phyloP scores from a whole-genome alignment of 306 rosid genomes.

The Carpinus viminea region DNA sequence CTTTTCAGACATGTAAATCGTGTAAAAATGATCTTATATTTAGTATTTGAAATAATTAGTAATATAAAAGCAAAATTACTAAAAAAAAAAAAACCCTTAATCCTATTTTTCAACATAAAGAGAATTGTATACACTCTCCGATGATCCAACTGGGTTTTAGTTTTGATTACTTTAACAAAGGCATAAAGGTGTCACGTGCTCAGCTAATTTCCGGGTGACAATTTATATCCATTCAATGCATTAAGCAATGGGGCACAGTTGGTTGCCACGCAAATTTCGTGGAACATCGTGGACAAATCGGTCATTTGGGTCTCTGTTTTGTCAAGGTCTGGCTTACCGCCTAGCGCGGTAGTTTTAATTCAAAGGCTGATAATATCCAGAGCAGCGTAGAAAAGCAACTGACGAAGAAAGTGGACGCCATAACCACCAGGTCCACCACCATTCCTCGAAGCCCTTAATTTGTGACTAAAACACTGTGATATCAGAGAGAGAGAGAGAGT shows the following conservation, averaged over 20 bases:
- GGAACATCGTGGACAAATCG: constrained; percentile 27
- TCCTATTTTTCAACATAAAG: too few relatives aligned
- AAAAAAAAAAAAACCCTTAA: too few relatives aligned
- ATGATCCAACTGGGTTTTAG: background rate
- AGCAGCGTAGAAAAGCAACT: constrained; percentile 28
- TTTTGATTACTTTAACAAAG: background rate
- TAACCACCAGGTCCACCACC: constrained; percentile 37
- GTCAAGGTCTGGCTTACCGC: background rate
- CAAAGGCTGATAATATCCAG: constrained; percentile 25
- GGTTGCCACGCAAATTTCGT: constrained; percentile 29
- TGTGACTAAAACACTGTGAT: background rate
- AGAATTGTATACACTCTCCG: too few relatives aligned
- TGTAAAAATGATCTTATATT: too few relatives aligned
- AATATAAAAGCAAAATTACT: too few relatives aligned
- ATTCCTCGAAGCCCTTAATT: constrained; percentile 8
- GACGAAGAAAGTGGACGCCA: constrained; percentile 54
- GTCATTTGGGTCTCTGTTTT: constrained; percentile 32
- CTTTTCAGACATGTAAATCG: too few relatives aligned
- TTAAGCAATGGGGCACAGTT: background rate
- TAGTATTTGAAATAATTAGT: too few relatives aligned
- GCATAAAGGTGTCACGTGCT: constrained; percentile 29
- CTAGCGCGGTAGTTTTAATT: constrained; percentile 37
- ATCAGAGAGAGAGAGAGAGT: constrained; percentile 10
- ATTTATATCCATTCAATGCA: constrained; percentile 11
- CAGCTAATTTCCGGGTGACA: constrained; percentile 28